Evolutionary conservation across 2,329 filamentous ascomycete species (phyloP).

Genomic region (Xylaria sp.): DNA sequence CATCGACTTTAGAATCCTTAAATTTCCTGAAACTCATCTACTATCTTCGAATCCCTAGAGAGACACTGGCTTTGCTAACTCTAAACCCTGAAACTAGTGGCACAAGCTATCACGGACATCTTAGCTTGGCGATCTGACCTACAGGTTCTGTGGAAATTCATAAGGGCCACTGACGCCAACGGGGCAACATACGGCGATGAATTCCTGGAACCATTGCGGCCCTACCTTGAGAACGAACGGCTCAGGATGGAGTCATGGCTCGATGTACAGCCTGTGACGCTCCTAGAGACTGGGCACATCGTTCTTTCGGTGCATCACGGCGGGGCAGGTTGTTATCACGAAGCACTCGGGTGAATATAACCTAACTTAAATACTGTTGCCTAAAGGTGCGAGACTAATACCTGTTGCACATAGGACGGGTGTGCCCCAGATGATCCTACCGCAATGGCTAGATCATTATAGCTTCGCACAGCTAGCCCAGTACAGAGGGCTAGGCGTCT

Average conservation of each 20-base stretch:
- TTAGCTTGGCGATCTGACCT: slow-evolving; percentile 5
- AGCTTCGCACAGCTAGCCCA: slow-evolving; percentile 27
- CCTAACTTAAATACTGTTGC: neutral
- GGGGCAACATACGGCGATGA: slow-evolving; percentile 20
- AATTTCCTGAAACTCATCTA: too few species aligned
- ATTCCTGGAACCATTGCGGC: slow-evolving; percentile 17
- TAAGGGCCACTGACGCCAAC: neutral
- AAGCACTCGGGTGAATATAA: slow-evolving; percentile 24
- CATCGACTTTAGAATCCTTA: too few species aligned
- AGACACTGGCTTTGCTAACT: too few species aligned
- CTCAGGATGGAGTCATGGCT: slow-evolving; percentile 29
- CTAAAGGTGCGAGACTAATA: neutral
- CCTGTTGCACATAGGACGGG: slow-evolving; percentile 16
- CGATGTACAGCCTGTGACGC: slow-evolving; percentile 20
- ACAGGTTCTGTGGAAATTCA: slow-evolving; percentile 31
- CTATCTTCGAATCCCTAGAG: too few species aligned
- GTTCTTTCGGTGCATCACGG: slow-evolving; percentile 32
- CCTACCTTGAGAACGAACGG: slow-evolving; percentile 27
- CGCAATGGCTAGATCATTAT: slow-evolving; percentile 31
- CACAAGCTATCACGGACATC: slow-evolving; percentile 22
- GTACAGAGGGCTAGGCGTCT: slow-evolving; percentile 26
- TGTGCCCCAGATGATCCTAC: slow-evolving; percentile 30
- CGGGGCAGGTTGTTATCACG: slow-evolving; percentile 29
- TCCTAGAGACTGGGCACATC: slow-evolving; percentile 30
- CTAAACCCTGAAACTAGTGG: slow-evolving; percentile 3